Base-by-base conservation (phyloP, 495 filamentous ascomycete species). In the Wilcoxina mikolae region DNA sequence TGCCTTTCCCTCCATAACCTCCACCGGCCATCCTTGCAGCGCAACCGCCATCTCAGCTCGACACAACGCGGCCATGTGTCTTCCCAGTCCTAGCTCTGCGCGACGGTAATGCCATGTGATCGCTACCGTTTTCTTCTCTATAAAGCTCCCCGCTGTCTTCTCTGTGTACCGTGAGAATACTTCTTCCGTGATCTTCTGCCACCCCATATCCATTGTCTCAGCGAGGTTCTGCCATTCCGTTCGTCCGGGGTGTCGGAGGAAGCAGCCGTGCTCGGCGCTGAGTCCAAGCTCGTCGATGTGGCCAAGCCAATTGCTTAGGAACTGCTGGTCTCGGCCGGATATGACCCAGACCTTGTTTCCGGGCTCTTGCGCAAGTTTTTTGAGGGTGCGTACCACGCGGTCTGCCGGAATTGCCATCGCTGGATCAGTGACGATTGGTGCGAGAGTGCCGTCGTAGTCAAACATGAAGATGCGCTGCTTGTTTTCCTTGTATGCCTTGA, bases 371-470 rank as follows among this genome's bases (percentile, higher is more conserved):
- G 90, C 84, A 11, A 98, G 75, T 28, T 72, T 75, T 62, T 83
- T 85, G 52, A 98, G 71, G 24, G 82, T 89, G 27, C 78, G 78
- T 35, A 94, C 78, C 23, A 90, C 78, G 15, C 79, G 77, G 60
- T 90, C 82, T 1, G 87, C 85, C 0, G 91, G 90, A 33, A 95
- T 80, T 2, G 93, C 91, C 5, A 84, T 79, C 56, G 80, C 77
- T 0, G 91, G 93, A 58, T 95, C 86, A 53, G 80, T 78, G 24
- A 96, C 89, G 59, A 98, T 95, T 1, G 87, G 87, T 0, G 93
- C 95, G n/a, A 98, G 78, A 0, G 91, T 98, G 45, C 91, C 91
- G 68, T 98, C 91, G 64, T 96, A 98, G 72, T 98, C 91, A 61
- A 95, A 94, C 83, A 98, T 87, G 69, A 96, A 93, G 1, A 98